Conservation (phyloP, 208 protist species). For the Crithidia thermophila region DNA sequence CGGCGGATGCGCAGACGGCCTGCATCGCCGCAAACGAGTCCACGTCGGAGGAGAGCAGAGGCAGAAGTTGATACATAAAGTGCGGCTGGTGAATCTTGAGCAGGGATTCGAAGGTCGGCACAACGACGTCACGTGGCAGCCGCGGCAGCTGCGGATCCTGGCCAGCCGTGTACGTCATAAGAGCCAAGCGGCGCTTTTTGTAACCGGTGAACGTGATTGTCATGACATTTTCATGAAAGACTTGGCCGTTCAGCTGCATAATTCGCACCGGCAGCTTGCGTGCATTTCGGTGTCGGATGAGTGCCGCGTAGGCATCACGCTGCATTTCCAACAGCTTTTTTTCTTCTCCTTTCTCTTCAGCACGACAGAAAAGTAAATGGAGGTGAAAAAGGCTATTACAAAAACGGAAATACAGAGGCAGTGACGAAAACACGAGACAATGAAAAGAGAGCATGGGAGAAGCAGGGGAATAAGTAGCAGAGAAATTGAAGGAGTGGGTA, state of each 20-base stretch:
- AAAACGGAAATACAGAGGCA: neutral
- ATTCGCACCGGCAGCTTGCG: conserved; percentile 62
- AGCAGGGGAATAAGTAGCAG: neutral
- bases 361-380: neutral
- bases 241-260: conserved; percentile 66
- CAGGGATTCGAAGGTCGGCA: conserved; percentile 64
- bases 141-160: conserved; percentile 29
- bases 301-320: conserved; percentile 77
- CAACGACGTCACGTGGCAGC: conserved; percentile 65
- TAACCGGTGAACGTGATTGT: conserved; percentile 75
- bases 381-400: neutral
- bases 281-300: conserved; percentile 60
- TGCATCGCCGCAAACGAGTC: conserved; percentile 78
- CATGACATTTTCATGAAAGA: conserved; percentile 69
- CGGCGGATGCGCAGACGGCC: conserved; percentile 51
- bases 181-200: conserved; percentile 61
- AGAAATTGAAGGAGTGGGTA: conserved; percentile 5
- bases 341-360: neutral
- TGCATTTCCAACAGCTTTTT: conserved; percentile 49
- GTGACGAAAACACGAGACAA: too few relatives aligned
- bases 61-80: conserved; percentile 82
- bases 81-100: conserved; percentile 68
- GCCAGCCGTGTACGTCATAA: conserved; percentile 63
- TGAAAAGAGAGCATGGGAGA: neutral
- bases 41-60: conserved; percentile 63